Evolutionary conservation across 2,329 filamentous ascomycete species (phyloP).

Genomic region (Ophiostoma populinum): DNA sequence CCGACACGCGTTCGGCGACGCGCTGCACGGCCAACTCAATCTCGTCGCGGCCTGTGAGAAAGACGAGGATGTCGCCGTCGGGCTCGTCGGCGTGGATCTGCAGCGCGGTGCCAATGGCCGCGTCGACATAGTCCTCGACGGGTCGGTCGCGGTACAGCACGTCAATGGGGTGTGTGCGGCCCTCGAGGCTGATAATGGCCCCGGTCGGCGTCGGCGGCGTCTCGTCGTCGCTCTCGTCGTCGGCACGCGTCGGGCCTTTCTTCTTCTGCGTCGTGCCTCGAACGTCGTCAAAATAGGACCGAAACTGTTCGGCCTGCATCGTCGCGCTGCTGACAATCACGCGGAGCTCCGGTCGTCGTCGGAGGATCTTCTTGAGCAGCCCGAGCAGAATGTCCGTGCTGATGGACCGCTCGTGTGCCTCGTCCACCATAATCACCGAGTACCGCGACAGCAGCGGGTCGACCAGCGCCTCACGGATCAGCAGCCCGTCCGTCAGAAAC

Average conservation of each 20-base stretch:
- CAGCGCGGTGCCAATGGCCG: slow-evolving; percentile 65
- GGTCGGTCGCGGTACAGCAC: slow-evolving; percentile 81
- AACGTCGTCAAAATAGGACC: slow-evolving; percentile 51
- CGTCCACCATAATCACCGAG: slow-evolving; percentile 93
- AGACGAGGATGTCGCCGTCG: slow-evolving; percentile 77
- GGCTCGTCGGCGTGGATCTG: slow-evolving; percentile 71
- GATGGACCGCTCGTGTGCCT: slow-evolving; percentile 85
- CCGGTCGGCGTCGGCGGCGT: too few species aligned
- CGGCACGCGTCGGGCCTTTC: slow-evolving; percentile 8
- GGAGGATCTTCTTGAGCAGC: slow-evolving; percentile 76
- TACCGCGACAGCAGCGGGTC: slow-evolving; percentile 84
- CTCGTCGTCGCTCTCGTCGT: slow-evolving; percentile 4
- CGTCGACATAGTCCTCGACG: slow-evolving; percentile 86
- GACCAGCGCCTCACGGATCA: slow-evolving; percentile 81
- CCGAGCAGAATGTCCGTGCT: slow-evolving; percentile 85
- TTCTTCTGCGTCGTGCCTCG: slow-evolving; percentile 17
- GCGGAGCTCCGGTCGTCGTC: slow-evolving; percentile 61
- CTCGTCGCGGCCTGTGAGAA: slow-evolving; percentile 83
- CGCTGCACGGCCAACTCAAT: slow-evolving; percentile 71
- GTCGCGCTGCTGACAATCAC: slow-evolving; percentile 91
- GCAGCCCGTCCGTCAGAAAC: slow-evolving; percentile 82
- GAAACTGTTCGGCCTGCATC: slow-evolving; percentile 72
- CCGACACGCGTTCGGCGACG: slow-evolving; percentile 52
- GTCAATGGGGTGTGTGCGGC: slow-evolving; percentile 77
- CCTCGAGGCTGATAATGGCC: slow-evolving; percentile 69